A percentile compares a stretch with the other conserved stretches of the same genome.
Conservation (phyloP, 441 rosid genomes). For the Populus hybrid region DNA sequence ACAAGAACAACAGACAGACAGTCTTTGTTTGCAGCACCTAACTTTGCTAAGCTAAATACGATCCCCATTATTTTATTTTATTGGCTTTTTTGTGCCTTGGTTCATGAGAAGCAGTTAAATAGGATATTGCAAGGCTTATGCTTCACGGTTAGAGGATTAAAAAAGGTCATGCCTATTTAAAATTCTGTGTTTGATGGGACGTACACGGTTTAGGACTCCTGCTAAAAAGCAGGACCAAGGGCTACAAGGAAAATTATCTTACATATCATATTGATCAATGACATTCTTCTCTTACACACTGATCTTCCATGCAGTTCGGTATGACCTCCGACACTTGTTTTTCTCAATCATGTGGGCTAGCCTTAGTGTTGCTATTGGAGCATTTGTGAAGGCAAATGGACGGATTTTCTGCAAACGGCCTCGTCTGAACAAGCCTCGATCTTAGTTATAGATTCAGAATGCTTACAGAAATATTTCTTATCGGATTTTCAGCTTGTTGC, state of each 20-base stretch:
- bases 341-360: constrained; percentile 79
- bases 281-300: not conserved
- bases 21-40: not conserved
- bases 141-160: not conserved
- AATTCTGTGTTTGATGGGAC: not conserved
- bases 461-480: constrained; percentile 7
- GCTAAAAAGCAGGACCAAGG: not conserved
- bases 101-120: not conserved
- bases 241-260: not conserved
- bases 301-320: constrained; percentile 51
- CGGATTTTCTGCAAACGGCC: constrained; percentile 96
- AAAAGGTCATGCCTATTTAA: not conserved
- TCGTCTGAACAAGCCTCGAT: constrained; percentile 78
- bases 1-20: not conserved
- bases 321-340: constrained; percentile 52
- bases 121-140: not conserved
- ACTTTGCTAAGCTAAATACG: not conserved
- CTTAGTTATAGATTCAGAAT: constrained; percentile 33
- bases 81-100: not conserved
- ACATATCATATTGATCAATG: not conserved
- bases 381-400: constrained; percentile 74
- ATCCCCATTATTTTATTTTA: not conserved
- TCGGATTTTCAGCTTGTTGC: constrained; percentile 14
- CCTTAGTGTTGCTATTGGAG: constrained; percentile 56
- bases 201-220: not conserved